Evolutionary conservation across 2,329 filamentous ascomycete species (phyloP), one percentile per base, ranked within the genome.

Genomic region (Clonostachys byssicola): DNA sequence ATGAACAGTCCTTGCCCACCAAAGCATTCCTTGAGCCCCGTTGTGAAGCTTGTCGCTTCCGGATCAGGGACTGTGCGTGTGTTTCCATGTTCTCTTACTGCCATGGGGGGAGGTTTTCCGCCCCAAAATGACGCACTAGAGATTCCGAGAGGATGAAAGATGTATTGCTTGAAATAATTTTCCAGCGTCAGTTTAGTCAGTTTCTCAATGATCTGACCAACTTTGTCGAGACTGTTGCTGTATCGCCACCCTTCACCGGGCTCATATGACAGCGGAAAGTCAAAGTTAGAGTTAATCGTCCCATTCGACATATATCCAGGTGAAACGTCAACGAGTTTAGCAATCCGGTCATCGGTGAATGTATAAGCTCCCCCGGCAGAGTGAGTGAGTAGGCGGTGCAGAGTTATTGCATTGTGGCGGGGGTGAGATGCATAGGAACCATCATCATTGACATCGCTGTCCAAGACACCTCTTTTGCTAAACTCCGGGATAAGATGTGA

Each of bases 171-270:
- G 59, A 71, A 65, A 58, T 70, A 72, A 5, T 52, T 54, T 1
- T 62, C 62, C 4, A 79, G 56, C 1, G 50, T 52, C 44, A 60
- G 52, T 7, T 64, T 64, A 0, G 66, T 70, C 5, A 72, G 40
- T 5, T 56, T 58, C 54, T 76, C 70, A 5, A 80, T 58, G 1
- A 70, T 58, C 5, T 68, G 49, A 4, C 72, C 74, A 1, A 69
- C 74, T 65, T 72, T 78, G 60, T 80, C 76, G 40, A 71, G 48
- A 0, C 61, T 59, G 5, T 64, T 56, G 5, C 77, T 74, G 49
- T 80, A 81, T 33, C 59, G 60, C 75, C 75, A 81, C 7, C 67
- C 65, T 5, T 67, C 61, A 1, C 75, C 77, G 0, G 76, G 72
- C 4, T 60, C 52, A 48, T 74, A 74, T 45, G 63, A 61, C 34